Base-by-base conservation (phyloP, 345 rosid genomes). In the Mangifera indica region DNA sequence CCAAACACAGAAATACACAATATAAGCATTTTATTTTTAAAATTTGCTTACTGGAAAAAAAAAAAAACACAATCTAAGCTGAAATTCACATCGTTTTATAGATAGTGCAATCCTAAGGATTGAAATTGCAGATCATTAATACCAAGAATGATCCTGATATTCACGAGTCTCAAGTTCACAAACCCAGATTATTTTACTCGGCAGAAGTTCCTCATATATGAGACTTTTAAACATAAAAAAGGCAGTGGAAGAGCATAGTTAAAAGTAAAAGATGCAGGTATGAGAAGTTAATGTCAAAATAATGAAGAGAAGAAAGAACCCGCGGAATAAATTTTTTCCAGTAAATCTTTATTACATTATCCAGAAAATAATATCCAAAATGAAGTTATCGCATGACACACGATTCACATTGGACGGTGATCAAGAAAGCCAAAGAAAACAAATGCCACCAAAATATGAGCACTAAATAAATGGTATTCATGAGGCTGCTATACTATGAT, bases 401-500 rank as follows among this genome's bases (percentile, higher is more conserved):
- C 18, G 15, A 4, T 49, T 3, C 53, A 49, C 1, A 49, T 49
- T 4, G 17, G 18, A 49, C 14, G 53, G 18, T 49, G 53, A 49
- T 49, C 53, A 15, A 15, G 18, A 49, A 49, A 49, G 2, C 51
- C 13, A 14, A 12, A 46, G 17, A 46, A 46, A 46, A 46, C 3
- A 5, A n/a, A 15, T 49, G 18, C 53, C 53, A 49, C 53, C 53
- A 49, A 49, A 49, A 12, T 49, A 49, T 49, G n/a, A 49, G 53
- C n/a, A 13, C 7, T 49, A 49, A 18, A 15, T 49, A 49, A 49
- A 49, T 49, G 18, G 18, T 49, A 17, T 6, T 49, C 18, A 49
- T 18, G 15, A 72, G 20, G n/a, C 69, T 46, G 63, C 34, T 18
- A 46, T 20, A 25, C 42, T 59, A 60, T 44, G 69, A 57, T 63